Evolutionary conservation across 1,284 basidiomycete species (phyloP).

Genomic region (Ceratobasidium sp.): DNA sequence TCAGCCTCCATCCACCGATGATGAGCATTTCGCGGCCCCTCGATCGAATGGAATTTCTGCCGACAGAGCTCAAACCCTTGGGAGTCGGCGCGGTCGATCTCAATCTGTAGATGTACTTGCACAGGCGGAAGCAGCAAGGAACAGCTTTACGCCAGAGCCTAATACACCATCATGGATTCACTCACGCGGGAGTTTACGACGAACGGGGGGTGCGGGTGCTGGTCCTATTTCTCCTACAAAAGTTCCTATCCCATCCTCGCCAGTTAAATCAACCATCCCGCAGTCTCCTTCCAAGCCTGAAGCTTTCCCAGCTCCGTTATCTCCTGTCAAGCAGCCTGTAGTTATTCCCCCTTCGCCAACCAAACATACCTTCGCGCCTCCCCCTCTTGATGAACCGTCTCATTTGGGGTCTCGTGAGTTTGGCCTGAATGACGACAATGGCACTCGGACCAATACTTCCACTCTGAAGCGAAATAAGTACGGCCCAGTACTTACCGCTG

Average conservation of each 20-base stretch:
- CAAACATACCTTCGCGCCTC: conserved; percentile 15
- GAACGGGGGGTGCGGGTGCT: conserved; percentile 13
- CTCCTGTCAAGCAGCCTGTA: conserved; percentile 17
- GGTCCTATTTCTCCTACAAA: conserved; percentile 12
- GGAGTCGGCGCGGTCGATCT: conserved; percentile 12
- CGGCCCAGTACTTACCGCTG: conserved; percentile 61
- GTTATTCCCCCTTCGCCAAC: conserved; percentile 27
- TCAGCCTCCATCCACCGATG: background rate
- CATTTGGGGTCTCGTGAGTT: conserved; percentile 55
- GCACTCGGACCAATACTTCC: conserved; percentile 56
- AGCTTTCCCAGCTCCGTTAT: background rate
- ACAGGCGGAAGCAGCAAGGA: conserved; percentile 23
- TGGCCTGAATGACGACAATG: conserved; percentile 75
- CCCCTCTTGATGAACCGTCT: conserved; percentile 33
- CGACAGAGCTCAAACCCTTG: conserved; percentile 26
- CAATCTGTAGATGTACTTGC: conserved; percentile 27
- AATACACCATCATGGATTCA: conserved; percentile 23
- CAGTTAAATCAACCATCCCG: background rate
- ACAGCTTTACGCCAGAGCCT: conserved; percentile 15
- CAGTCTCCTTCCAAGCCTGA: conserved; percentile 21
- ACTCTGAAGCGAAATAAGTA: conserved; percentile 51
- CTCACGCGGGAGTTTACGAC: conserved; percentile 28
- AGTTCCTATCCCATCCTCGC: background rate
- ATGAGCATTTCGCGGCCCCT: background rate
- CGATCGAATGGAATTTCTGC: background rate